Evolutionary conservation across 805 yeast species (phyloP).

Genomic region (Tetrapisispora nanseiensis): DNA sequence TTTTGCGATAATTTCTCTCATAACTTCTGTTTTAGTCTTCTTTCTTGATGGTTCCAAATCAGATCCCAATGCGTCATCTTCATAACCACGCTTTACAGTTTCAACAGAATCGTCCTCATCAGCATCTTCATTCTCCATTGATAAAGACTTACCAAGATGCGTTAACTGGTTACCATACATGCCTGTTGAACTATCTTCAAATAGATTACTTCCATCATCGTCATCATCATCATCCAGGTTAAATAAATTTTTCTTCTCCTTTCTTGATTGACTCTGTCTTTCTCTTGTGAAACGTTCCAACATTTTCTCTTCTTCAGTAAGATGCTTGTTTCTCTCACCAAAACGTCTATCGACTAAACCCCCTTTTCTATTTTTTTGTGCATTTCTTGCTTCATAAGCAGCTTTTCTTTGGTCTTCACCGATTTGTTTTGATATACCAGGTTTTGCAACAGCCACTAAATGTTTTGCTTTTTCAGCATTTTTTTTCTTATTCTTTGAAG

Average conservation of each 20-base stretch:
- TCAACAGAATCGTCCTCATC: slow-evolving; percentile 31
- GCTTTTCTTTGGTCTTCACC: slow-evolving; percentile 56
- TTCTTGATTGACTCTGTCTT: slow-evolving; percentile 46
- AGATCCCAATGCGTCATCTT: slow-evolving; percentile 32
- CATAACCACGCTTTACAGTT: slow-evolving; percentile 22
- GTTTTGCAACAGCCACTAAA: slow-evolving; percentile 49
- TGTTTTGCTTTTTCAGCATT: slow-evolving; percentile 28
- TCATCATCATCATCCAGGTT: slow-evolving; percentile 66
- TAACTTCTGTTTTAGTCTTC: slow-evolving; percentile 74
- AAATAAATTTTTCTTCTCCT: slow-evolving; percentile 50
- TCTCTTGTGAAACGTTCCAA: slow-evolving; percentile 89
- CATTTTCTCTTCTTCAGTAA: slow-evolving; percentile 90
- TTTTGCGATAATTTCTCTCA: slow-evolving; percentile 78
- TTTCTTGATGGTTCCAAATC: slow-evolving; percentile 41
- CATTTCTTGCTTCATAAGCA: slow-evolving; percentile 55
- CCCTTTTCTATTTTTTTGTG: slow-evolving; percentile 63
- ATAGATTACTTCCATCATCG: slow-evolving; percentile 37
- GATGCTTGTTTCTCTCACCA: slow-evolving; percentile 66
- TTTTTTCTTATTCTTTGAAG: slow-evolving; percentile 51
- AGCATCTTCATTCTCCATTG: slow-evolving; percentile 46
- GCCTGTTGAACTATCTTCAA: slow-evolving; percentile 25
- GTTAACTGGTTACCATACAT: slow-evolving; percentile 43
- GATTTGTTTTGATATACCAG: slow-evolving; percentile 56
- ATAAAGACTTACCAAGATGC: slow-evolving; percentile 65
- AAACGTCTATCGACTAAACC: slow-evolving; percentile 78